phyloP scores from a whole-genome alignment of 2,329 filamentous ascomycete genomes.

The Epichloe festucae region DNA sequence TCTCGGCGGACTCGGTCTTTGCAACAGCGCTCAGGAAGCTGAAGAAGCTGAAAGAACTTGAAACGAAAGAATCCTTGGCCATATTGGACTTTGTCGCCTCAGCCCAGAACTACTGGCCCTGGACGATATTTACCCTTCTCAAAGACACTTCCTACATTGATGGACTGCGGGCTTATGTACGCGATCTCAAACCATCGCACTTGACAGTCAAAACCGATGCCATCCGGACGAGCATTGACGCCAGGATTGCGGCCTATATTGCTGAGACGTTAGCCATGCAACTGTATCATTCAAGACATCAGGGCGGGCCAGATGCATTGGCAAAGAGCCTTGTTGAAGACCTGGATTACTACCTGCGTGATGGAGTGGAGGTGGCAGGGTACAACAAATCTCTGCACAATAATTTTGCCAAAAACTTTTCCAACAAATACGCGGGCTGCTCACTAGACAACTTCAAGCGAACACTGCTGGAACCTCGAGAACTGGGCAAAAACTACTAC shows the following conservation, averaged over 20 bases:
- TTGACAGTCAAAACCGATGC: conserved; percentile 41
- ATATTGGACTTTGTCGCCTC: conserved; percentile 79
- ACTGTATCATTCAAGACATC: conserved; percentile 71
- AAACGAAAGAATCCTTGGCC: conserved; percentile 53
- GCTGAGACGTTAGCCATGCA: conserved; percentile 87
- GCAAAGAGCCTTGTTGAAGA: conserved; percentile 61
- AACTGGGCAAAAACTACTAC: conserved; percentile 66
- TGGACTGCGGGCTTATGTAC: conserved; percentile 58
- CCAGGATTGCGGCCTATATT: conserved; percentile 65
- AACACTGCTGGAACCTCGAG: conserved; percentile 49
- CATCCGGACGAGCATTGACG: conserved; percentile 45
- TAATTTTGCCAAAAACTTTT: conserved; percentile 77
- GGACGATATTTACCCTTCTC: conserved; percentile 72
- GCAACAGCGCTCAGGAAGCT: conserved; percentile 60
- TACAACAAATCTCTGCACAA: conserved; percentile 82
- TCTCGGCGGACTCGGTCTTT: conserved; percentile 52
- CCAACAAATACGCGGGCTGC: conserved; percentile 60
- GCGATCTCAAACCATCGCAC: conserved; percentile 38
- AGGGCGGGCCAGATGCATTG: conserved; percentile 50
- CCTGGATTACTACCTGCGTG: conserved; percentile 65
- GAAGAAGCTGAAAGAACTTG: conserved; percentile 48
- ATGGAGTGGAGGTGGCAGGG: conserved; percentile 63
- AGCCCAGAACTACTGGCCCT: conserved; percentile 90
- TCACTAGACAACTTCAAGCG: conserved; percentile 70
- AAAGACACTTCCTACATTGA: conserved; percentile 62